These are phyloP conservation scores for Ensete ventricosum DNA, from an alignment of 176 grass and related monocot genomes.

Conservation along the genomic window DNA sequence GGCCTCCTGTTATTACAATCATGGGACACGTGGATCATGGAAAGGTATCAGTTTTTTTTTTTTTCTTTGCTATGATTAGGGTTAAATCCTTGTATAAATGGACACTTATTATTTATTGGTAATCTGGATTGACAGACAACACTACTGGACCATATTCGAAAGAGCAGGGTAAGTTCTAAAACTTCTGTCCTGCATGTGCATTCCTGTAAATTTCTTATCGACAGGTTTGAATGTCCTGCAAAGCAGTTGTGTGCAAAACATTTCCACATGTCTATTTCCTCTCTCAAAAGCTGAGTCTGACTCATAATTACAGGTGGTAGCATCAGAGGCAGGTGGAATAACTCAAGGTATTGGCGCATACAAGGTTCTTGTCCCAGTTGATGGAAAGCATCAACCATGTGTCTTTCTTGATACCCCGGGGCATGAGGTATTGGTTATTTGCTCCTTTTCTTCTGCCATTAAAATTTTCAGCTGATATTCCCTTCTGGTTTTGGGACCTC, in stretches of 20 bases:
- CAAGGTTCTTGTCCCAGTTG: conserved; percentile 79
- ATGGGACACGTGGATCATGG: conserved; percentile 99
- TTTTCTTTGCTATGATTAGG: not conserved
- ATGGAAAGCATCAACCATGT: conserved; percentile 74
- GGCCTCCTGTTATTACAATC: conserved; percentile 93
- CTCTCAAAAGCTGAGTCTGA: not conserved
- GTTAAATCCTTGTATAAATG: conserved; percentile 22
- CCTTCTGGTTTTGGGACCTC: not conserved
- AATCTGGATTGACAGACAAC: conserved; percentile 61
- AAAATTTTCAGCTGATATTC: not conserved
- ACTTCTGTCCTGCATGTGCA: conserved; percentile 1
- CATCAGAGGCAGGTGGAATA: conserved; percentile 95
- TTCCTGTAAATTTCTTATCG: not conserved
- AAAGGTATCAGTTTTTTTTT: conserved; percentile 44
- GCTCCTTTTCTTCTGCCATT: not conserved
- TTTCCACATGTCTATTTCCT: not conserved
- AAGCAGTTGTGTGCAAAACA: not conserved
- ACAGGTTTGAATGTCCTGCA: conserved; percentile 3
- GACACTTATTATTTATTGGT: conserved; percentile 2
- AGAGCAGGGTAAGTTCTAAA: conserved; percentile 71
- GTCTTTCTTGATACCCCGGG: conserved; percentile 96
- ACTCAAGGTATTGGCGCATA: conserved; percentile 98
- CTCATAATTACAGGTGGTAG: conserved; percentile 57
- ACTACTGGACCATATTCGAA: conserved; percentile 81
- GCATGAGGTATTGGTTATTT: conserved; percentile 52